phyloP scores from a whole-genome alignment of 768 basidiomycete genomes.

The Leucocoprinus leucothites region DNA sequence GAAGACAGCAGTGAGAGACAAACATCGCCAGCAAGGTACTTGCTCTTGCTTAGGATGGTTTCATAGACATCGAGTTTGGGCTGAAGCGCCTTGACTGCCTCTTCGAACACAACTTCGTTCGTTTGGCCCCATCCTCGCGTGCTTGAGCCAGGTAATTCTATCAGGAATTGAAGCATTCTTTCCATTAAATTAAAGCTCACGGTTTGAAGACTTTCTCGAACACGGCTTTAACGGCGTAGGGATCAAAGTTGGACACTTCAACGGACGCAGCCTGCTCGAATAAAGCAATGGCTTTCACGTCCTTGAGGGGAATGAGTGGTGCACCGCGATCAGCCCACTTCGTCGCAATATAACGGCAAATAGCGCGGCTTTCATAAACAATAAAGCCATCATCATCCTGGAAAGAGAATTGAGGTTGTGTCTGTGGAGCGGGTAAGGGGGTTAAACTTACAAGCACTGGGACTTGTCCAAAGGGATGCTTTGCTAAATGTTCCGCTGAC shows the following conservation, averaged over 20 bases:
- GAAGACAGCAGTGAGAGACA: constrained; percentile 14
- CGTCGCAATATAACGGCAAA: constrained; percentile 52
- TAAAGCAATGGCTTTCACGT: constrained; percentile 33
- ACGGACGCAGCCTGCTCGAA: constrained; percentile 49
- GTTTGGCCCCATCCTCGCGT: constrained; percentile 13
- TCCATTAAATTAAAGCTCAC: constrained; percentile 25
- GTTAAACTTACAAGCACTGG: constrained; percentile 47
- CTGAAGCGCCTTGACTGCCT: constrained; percentile 25
- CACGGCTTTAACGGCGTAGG: constrained; percentile 32
- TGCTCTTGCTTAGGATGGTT: constrained; percentile 45
- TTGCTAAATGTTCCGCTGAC: constrained; percentile 32
- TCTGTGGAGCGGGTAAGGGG: constrained; percentile 15
- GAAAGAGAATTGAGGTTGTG: not conserved
- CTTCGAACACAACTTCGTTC: constrained; percentile 24
- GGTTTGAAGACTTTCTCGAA: constrained; percentile 51
- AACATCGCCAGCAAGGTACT: constrained; percentile 58
- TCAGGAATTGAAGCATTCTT: not conserved
- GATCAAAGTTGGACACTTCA: constrained; percentile 52
- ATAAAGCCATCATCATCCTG: constrained; percentile 59
- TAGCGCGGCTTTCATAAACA: constrained; percentile 62
- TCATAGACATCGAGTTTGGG: constrained; percentile 50
- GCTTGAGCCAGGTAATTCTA: not conserved
- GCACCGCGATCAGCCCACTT: constrained; percentile 54
- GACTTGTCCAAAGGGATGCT: constrained; percentile 66
- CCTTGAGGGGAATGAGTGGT: constrained; percentile 44